Percentiles rank a stretch among this genome's conserved stretches.
Evolutionary conservation across 1,284 basidiomycete species (phyloP).

Genomic region (Lignosus rhinocerotis): DNA sequence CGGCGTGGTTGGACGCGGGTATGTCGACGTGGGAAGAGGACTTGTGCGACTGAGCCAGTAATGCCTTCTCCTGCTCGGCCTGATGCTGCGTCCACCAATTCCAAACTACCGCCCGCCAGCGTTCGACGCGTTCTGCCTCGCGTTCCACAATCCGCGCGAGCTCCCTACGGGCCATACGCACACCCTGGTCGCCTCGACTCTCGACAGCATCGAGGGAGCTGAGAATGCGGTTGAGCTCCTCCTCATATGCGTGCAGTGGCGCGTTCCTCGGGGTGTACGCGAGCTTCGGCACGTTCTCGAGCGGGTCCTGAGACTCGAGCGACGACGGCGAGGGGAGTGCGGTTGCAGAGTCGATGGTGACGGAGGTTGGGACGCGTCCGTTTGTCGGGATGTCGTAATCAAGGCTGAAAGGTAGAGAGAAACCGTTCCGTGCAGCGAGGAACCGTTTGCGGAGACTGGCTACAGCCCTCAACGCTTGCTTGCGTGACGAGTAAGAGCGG

Average conservation of each 20-base stretch:
- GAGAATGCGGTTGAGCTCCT: slow-evolving; percentile 60
- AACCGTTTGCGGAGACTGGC: slow-evolving; percentile 25
- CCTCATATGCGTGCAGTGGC: slow-evolving; percentile 50
- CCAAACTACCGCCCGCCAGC: slow-evolving; percentile 29
- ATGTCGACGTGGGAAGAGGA: background rate
- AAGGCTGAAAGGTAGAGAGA: slow-evolving; percentile 28
- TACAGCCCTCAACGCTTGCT: slow-evolving; percentile 25
- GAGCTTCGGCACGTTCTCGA: slow-evolving; percentile 23
- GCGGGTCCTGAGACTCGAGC: slow-evolving; percentile 7
- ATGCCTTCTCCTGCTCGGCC: background rate
- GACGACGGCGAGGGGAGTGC: slow-evolving; percentile 1
- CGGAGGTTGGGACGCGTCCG: slow-evolving; percentile 20
- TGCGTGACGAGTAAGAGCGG: slow-evolving; percentile 23
- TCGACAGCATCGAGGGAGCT: slow-evolving; percentile 67
- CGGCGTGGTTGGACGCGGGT: background rate
- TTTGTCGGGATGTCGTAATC: slow-evolving; percentile 25
- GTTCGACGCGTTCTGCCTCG: slow-evolving; percentile 51
- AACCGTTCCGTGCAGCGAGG: slow-evolving; percentile 23
- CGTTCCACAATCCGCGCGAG: slow-evolving; percentile 62
- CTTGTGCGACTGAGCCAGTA: background rate
- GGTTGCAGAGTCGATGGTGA: slow-evolving; percentile 8
- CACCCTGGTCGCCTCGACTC: slow-evolving; percentile 56
- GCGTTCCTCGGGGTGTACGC: slow-evolving; percentile 47
- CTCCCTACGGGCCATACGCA: slow-evolving; percentile 55
- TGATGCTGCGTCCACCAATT: slow-evolving; percentile 17